phyloP scores from a whole-genome alignment of 352 stramenopile genomes.

The Phytopythium cucurbitacearum region DNA sequence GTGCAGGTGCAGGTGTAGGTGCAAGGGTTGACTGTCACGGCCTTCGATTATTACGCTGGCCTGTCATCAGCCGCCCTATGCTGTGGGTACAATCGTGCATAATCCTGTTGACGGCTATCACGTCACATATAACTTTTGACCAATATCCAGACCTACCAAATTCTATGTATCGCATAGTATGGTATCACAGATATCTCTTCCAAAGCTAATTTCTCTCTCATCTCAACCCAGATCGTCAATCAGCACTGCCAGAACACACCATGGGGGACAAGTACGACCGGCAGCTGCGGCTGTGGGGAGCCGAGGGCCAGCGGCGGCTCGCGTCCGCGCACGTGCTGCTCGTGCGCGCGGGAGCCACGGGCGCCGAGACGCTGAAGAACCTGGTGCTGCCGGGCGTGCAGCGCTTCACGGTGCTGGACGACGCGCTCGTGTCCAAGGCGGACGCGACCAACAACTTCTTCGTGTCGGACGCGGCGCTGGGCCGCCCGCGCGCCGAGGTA shows the following conservation, averaged over 20 bases:
- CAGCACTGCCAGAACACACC: not conserved
- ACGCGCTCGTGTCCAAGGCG: constrained; percentile 54
- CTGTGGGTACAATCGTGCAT: too few relatives aligned
- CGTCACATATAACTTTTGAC: too few relatives aligned
- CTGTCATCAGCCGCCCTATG: too few relatives aligned
- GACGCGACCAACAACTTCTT: constrained; percentile 95
- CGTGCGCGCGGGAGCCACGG: constrained; percentile 88
- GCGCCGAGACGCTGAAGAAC: constrained; percentile 98
- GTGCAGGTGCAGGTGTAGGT: too few relatives aligned
- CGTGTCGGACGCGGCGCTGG: constrained; percentile 48
- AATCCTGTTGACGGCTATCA: too few relatives aligned
- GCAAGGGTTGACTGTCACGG: too few relatives aligned
- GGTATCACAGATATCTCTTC: too few relatives aligned
- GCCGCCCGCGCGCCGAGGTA: constrained; percentile 73
- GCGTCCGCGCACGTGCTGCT: constrained; percentile 88
- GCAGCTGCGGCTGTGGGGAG: constrained; percentile 97
- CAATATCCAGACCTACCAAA: too few relatives aligned
- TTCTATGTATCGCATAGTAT: too few relatives aligned
- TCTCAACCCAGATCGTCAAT: not conserved
- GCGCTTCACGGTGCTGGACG: constrained; percentile 94
- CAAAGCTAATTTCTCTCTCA: too few relatives aligned
- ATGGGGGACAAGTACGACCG: constrained; percentile 96
- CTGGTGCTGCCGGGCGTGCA: constrained; percentile 90
- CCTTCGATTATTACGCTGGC: too few relatives aligned
- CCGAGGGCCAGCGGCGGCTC: constrained; percentile 90